Percentiles rank a stretch among this genome's conserved stretches.
phyloP scores from a whole-genome alignment of 768 basidiomycete species.

The Collybiopsis confluens region DNA sequence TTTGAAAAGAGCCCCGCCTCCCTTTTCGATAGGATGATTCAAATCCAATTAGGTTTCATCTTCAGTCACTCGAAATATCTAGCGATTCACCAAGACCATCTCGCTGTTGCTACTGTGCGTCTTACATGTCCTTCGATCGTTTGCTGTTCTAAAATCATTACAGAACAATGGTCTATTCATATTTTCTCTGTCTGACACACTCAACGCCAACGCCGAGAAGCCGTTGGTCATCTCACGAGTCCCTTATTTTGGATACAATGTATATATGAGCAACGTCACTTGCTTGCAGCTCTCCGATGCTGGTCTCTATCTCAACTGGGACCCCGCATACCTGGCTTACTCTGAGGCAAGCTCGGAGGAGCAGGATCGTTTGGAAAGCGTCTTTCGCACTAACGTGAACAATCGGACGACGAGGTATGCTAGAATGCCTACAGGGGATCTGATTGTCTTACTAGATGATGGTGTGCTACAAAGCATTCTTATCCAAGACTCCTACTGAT shows the following conservation, averaged over 20 bases:
- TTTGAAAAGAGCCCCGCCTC: constrained; percentile 31
- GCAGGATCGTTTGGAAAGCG: neutral
- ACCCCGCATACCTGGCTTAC: constrained; percentile 10
- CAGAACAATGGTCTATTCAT: constrained; percentile 24
- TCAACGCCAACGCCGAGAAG: constrained; percentile 14
- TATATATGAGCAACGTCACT: constrained; percentile 28
- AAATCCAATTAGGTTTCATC: constrained; percentile 38
- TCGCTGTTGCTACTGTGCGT: constrained; percentile 47
- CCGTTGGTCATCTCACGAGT: constrained; percentile 21
- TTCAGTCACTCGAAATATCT: constrained; percentile 41
- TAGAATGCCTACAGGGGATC: constrained; percentile 4
- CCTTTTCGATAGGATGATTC: constrained; percentile 29
- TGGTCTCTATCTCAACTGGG: constrained; percentile 47
- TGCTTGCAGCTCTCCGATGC: constrained; percentile 57
- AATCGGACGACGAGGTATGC: neutral
- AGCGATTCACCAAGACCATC: constrained; percentile 40
- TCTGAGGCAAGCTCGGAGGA: neutral
- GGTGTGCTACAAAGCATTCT: too few species aligned
- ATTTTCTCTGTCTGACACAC: constrained; percentile 15
- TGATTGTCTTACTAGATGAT: neutral
- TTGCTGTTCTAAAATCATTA: constrained; percentile 3
- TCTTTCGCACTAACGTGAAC: neutral
- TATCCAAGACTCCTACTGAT: neutral
- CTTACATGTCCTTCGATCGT: neutral
- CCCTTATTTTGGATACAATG: constrained; percentile 25